Percentiles rank a stretch among this genome's conserved stretches.
Conservation (phyloP, 495 filamentous ascomycete genomes). For the Aspergillus nanangensis region DNA sequence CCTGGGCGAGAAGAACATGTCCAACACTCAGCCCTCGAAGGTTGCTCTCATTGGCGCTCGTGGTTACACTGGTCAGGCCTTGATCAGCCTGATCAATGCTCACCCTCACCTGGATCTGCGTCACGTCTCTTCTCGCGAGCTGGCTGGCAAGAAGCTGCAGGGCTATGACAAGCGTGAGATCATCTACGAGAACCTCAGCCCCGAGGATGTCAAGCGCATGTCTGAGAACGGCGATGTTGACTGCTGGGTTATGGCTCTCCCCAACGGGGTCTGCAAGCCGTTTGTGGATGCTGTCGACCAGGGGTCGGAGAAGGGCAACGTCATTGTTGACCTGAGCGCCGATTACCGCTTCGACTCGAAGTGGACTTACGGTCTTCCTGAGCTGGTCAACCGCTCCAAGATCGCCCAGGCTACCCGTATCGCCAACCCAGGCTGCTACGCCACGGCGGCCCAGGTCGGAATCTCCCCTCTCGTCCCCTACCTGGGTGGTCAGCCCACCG, state of each 20-base stretch:
- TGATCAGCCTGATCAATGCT: constrained; percentile 82
- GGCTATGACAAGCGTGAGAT: constrained; percentile 93
- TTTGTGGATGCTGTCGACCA: constrained; percentile 89
- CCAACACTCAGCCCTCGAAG: constrained; percentile 73
- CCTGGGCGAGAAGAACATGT: constrained; percentile 87
- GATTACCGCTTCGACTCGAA: constrained; percentile 88
- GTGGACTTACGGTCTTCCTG: constrained; percentile 96
- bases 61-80: constrained; percentile 91
- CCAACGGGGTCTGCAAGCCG: constrained; percentile 95
- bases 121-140: constrained; percentile 91
- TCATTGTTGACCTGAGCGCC: constrained; percentile 90
- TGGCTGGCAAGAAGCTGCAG: constrained; percentile 84
- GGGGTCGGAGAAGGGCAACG: constrained; percentile 62
- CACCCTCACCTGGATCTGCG: constrained; percentile 94
- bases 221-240: constrained; percentile 89
- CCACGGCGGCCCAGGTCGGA: constrained; percentile 91
- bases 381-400: constrained; percentile 71
- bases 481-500: constrained; percentile 74
- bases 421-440: constrained; percentile 93
- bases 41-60: constrained; percentile 93
- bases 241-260: constrained; percentile 97
- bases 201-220: constrained; percentile 89
- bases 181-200: constrained; percentile 83
- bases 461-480: constrained; percentile 78
- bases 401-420: constrained; percentile 84